Evolutionary conservation across 306 rosid genomes (phyloP).

Genomic region (Inga leiocalycina): DNA sequence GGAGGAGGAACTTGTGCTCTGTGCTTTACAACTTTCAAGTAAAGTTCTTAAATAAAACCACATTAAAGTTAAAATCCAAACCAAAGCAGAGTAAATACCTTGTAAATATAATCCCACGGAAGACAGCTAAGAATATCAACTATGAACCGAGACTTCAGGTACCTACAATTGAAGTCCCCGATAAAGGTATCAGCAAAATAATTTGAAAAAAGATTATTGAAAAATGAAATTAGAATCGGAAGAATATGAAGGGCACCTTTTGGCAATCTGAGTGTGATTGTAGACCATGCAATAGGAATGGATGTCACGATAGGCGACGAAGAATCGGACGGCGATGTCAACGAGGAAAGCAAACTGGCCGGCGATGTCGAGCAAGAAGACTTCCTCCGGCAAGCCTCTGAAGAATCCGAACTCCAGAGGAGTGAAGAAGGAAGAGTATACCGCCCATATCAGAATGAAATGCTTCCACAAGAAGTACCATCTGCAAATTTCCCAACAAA

Average conservation of each 20-base stretch:
- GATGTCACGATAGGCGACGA: slow-evolving; percentile 52
- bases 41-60: background rate
- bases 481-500: slow-evolving; percentile 42
- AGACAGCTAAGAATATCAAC: slow-evolving; percentile 57
- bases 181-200: background rate
- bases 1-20: no score
- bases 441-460: slow-evolving; percentile 67
- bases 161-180: slow-evolving; percentile 22
- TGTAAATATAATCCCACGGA: slow-evolving; percentile 76
- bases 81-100: slow-evolving; percentile 31
- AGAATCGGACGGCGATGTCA: slow-evolving; percentile 56
- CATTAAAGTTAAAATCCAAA: background rate
- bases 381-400: slow-evolving; percentile 58
- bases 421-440: slow-evolving; percentile 75
- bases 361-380: slow-evolving; percentile 66
- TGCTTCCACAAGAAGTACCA: slow-evolving; percentile 62
- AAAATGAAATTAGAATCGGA: background rate
- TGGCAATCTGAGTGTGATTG: slow-evolving; percentile 48
- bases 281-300: slow-evolving; percentile 49
- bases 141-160: slow-evolving; percentile 60
- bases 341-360: slow-evolving; percentile 65
- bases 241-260: slow-evolving; percentile 33
- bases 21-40: no score
- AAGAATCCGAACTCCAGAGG: slow-evolving; percentile 77
- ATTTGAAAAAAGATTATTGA: background rate